These are phyloP conservation scores for Geotrichum australiense DNA, from an alignment of 1,139 yeast species.

Conservation along the genomic window DNA sequence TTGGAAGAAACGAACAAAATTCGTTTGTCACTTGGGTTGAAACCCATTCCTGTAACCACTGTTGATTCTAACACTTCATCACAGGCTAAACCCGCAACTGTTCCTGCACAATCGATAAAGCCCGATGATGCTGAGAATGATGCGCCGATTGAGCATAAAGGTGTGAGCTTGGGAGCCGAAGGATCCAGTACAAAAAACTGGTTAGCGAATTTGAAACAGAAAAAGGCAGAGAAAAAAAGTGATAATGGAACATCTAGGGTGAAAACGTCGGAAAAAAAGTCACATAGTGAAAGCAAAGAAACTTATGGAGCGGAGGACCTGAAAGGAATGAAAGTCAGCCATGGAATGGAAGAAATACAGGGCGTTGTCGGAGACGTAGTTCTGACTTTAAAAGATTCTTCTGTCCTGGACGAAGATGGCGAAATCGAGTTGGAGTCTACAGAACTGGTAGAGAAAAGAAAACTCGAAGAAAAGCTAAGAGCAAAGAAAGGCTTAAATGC, in stretches of 20 bases:
- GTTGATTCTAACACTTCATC: too few relatives aligned
- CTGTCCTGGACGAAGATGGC: constrained; percentile 45
- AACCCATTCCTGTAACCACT: constrained; percentile 32
- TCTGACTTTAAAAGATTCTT: constrained; percentile 58
- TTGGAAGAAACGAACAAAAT: constrained; percentile 30
- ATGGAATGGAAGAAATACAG: constrained; percentile 39
- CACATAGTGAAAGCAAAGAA: constrained; percentile 11
- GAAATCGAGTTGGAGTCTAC: constrained; percentile 43
- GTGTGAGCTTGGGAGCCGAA: constrained; percentile 28
- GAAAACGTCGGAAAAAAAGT: constrained; percentile 7
- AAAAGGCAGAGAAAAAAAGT: neutral
- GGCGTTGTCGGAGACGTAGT: constrained; percentile 44
- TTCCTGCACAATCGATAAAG: too few relatives aligned
- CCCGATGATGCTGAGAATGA: too few relatives aligned
- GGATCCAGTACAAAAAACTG: constrained; percentile 22
- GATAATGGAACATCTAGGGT: constrained; percentile 15
- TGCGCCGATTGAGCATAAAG: constrained; percentile 25
- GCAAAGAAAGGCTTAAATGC: constrained; percentile 27
- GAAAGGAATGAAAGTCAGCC: constrained; percentile 43
- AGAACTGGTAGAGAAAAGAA: constrained; percentile 35
- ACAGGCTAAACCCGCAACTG: too few relatives aligned
- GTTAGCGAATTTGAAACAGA: constrained; percentile 24
- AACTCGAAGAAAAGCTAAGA: constrained; percentile 31
- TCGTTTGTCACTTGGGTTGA: constrained; percentile 26
- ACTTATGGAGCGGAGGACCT: constrained; percentile 29